Base-by-base conservation (phyloP, 2,329 filamentous ascomycete species). In the Monosporascus cannonballus region DNA sequence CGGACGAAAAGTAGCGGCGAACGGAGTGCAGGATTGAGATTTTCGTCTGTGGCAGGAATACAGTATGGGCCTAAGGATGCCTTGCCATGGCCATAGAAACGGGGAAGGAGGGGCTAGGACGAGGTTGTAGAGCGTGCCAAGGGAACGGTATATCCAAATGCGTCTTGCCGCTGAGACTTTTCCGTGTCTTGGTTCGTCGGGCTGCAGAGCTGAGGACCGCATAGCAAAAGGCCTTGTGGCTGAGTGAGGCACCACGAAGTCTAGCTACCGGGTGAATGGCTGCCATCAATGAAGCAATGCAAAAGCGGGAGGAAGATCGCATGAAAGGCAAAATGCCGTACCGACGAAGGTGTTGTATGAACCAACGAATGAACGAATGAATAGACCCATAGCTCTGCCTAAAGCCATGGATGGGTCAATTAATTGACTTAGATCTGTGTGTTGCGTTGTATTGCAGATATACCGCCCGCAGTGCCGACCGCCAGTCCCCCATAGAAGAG, bases 401-500 rank as follows among this genome's bases (percentile, higher is more conserved):
- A 22, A 18, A 6, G 20, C 4, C 3, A 18, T 20, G 38, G 18
- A 39, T 39, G 17, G 38, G 38, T 7, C 38, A 11, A 39, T 17
- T n/a, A 39, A 46, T 46, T 46, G 42, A 46, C 42, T 30, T 46
- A 46, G 42, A 46, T 46, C 42, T 30, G 27, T 46, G 42, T 46
- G 42, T 25, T 27, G 22, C 24, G 42, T 25, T 25, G 42, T 8
- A 25, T 46, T 46, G 42, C 42, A 46, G 42, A 27, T 46, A 17
- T 46, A 20, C 17, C 42, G 25, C 24, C 24, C 24, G 42, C 22
- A 46, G 42, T 30, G 58, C 55, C 64, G 61, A 66, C 64, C 64
- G 64, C 64, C 61, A 62, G 59, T 66, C 59, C 57, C 61, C 55
- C 64, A 62, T 61, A 65, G 55, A 65, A 65, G 54, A 56, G 53